Base-by-base conservation (phyloP, 2,329 filamentous ascomycete species). In the Colletotrichum tofieldiae region DNA sequence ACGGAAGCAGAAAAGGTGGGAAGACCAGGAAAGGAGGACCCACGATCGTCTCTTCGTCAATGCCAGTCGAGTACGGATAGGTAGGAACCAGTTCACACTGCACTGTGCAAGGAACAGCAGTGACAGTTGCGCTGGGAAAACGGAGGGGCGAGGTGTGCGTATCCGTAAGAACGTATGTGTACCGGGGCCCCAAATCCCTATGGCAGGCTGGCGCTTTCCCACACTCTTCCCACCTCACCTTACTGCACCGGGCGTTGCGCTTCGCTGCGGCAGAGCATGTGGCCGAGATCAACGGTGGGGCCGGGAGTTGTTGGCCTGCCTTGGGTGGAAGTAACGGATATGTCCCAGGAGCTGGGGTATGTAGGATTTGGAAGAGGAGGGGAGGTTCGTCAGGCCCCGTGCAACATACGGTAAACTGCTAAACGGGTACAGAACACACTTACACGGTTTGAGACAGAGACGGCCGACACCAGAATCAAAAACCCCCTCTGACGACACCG, bases 1-100 rank as follows among this genome's bases (percentile, higher is more conserved):
- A 71, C 68, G 64, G 26, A 71, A 67, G 68, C 68, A 67, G 63
- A 41, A 54, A 32, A 37, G 47, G 37, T 20, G 43, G 37, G 39
- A 58, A 54, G 59, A 43, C 41, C 54, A 51, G 45, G 26, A 55
- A 61, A 67, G 39, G 39, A 66, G 68, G 56, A 67, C 68, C 64
- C 55, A 59, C 54, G 65, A 67, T 52, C 63, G 47, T 51, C 32
- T 35, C 43, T 18, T 51, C 12, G 41, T 18, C 35, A 54, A 45
- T 35, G 35, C 43, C 61, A 52, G 56, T 37, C 35, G 39, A 47
- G 43, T 59, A 49, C 51, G 16, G 23, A 26, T 26, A 26, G 23
- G 23, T 18, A 51, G 23, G 47, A 51, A 45, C 47, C 62, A 56
- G 23, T 37, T 66, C 54, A 26, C 26, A 23, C 37, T 49, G 55